Evolutionary conservation across 306 rosid species (phyloP), one percentile per base, ranked within the genome.

Genomic region (Canavalia gladiata): DNA sequence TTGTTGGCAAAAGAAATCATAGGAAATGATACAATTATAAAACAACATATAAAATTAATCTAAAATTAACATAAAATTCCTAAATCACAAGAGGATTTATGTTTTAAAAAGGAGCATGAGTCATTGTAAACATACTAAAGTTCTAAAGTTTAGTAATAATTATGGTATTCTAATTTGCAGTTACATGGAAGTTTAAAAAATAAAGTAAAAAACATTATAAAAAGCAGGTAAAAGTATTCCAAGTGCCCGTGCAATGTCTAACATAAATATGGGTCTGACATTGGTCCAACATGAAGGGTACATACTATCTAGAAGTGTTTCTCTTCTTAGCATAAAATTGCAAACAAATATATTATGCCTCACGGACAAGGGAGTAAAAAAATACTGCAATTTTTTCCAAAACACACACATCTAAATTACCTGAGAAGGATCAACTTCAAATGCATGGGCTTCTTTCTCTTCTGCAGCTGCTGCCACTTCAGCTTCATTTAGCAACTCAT

Each of bases 371-470:
- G 10, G 12, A 35, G 43, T n/a, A 13, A 50, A 74, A 54, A 64
- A 9, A 55, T 42, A 49, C 60, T 28, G 47, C 35, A 78, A 37
- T 4, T 6, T 31, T 69, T 59, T 69, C 74, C 46, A 64, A 81
- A 47, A 47, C 45, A 8, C 51, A 78, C 39, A 84, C 62, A 65
- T 60, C 69, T 43, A 2, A 37, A 66, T 66, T 89, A 94, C 98
- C 92, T 94, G 97, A 65, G 93, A 49, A 42, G 94, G 93, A 77
- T 94, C 94, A 75, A 94, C 59, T 81, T 94, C 98, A 81, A 92
- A 95, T 70, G 97, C 79, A 88, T 95, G 98, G 71, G 97, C 85
- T 84, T 90, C 94, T 88, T 94, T 95, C 86, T 93, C 98, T 79
- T 93, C 97, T 35, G 92, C 97, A 39, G 77, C 97, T 31, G 99